phyloP scores from a whole-genome alignment of 1,284 basidiomycete species.

The Veloboletus limbatus region DNA sequence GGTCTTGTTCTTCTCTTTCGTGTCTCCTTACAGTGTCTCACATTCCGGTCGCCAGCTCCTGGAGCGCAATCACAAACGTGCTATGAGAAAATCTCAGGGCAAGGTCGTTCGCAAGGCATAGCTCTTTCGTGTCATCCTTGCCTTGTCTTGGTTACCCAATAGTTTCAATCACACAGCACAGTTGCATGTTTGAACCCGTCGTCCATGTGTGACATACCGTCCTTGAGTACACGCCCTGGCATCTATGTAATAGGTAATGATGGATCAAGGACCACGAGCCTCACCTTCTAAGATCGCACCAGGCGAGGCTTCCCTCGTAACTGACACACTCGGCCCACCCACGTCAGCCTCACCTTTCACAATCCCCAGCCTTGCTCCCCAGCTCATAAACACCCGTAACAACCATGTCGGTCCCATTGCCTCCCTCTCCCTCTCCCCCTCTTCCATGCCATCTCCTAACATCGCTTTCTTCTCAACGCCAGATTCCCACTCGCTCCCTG shows the following conservation, averaged over 20 bases:
- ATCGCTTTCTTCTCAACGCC: slow-evolving; percentile 20
- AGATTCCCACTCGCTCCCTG: slow-evolving; percentile 27
- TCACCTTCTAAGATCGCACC: slow-evolving; percentile 6
- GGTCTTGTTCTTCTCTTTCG: slow-evolving; percentile 36
- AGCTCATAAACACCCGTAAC: slow-evolving; percentile 68
- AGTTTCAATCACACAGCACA: slow-evolving; percentile 7
- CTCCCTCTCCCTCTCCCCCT: slow-evolving; percentile 52
- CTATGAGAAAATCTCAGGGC: slow-evolving; percentile 64
- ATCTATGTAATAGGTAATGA: slow-evolving; percentile 11
- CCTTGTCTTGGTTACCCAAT: slow-evolving; percentile 2
- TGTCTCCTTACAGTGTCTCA: not conserved
- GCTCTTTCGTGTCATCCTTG: too few species aligned
- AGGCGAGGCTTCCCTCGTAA: slow-evolving; percentile 27
- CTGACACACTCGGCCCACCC: slow-evolving; percentile 18
- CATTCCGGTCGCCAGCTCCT: slow-evolving; percentile 43
- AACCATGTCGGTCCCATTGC: slow-evolving; percentile 71
- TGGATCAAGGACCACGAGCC: slow-evolving; percentile 8
- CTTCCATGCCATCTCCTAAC: slow-evolving; percentile 37
- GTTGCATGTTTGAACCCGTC: slow-evolving; percentile 5
- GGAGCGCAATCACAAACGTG: slow-evolving; percentile 74
- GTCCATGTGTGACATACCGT: slow-evolving; percentile 17
- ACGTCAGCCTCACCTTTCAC: slow-evolving; percentile 21
- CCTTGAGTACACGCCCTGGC: slow-evolving; percentile 1
- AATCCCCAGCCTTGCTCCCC: slow-evolving; percentile 50
- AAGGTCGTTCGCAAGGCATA: slow-evolving; percentile 45